Evolutionary conservation across 352 stramenopile species (phyloP).

Genomic region (Phytophthora aleatoria): DNA sequence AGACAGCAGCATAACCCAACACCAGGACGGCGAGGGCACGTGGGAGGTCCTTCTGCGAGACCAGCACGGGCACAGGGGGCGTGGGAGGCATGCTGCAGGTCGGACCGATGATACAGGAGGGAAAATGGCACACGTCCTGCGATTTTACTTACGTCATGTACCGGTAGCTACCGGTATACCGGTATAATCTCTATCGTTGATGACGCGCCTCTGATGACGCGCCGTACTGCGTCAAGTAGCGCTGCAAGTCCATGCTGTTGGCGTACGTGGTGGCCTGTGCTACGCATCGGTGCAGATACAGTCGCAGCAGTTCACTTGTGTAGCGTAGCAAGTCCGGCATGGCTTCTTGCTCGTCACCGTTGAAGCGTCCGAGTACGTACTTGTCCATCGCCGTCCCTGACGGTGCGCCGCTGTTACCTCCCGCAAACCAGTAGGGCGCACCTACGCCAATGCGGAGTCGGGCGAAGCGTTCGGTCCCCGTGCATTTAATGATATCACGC

Average conservation of each 20-base stretch:
- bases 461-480: constrained; percentile 80
- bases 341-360: constrained; percentile 78
- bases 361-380: constrained; percentile 80
- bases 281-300: constrained; percentile 83
- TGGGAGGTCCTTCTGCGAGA: constrained; percentile 60
- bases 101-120: not conserved
- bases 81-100: constrained; percentile 11
- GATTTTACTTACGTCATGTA: constrained; percentile 10
- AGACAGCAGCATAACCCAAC: constrained; percentile 36
- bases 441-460: constrained; percentile 84
- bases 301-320: constrained; percentile 73
- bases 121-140: constrained; percentile 15
- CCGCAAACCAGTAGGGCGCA: constrained; percentile 77
- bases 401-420: constrained; percentile 64
- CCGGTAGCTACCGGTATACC: not conserved
- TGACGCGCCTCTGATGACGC: constrained; percentile 23
- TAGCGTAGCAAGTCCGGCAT: constrained; percentile 68
- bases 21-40: constrained; percentile 41
- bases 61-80: constrained; percentile 55
- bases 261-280: constrained; percentile 69
- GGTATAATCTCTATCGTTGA: constrained; percentile 12
- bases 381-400: constrained; percentile 85
- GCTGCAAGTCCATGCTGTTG: constrained; percentile 79
- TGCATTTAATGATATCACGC: constrained; percentile 85
- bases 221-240: constrained; percentile 47